These are phyloP conservation scores for Dicorynia guianensis DNA, from an alignment of 306 rosid genomes.

Conservation along the genomic window DNA sequence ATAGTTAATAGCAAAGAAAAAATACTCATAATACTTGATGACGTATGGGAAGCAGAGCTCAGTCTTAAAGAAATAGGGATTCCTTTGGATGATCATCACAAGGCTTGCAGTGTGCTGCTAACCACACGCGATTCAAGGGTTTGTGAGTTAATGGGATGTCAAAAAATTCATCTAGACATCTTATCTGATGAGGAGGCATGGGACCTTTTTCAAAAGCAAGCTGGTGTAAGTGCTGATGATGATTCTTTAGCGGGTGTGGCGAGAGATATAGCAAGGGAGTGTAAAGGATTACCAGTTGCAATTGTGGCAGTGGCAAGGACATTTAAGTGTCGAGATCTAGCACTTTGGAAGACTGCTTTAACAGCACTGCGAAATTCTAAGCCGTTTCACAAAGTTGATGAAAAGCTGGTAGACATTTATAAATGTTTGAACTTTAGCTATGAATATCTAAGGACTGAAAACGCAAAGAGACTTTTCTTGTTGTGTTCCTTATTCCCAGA, in stretches of 20 bases:
- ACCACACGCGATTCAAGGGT: background rate
- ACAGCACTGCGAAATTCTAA: background rate
- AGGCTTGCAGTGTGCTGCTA: slow-evolving; percentile 21
- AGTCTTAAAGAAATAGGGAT: slow-evolving; percentile 30
- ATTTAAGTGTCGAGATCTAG: no score
- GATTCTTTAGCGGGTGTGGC: background rate
- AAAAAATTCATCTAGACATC: background rate
- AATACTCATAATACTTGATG: slow-evolving; percentile 40
- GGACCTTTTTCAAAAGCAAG: slow-evolving; percentile 17
- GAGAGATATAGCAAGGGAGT: background rate
- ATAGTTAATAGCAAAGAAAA: background rate
- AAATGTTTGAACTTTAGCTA: slow-evolving; percentile 33
- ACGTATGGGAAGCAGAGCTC: slow-evolving; percentile 30
- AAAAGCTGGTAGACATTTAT: background rate
- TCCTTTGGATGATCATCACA: background rate
- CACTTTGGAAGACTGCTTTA: slow-evolving; percentile 26
- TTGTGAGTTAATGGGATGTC: slow-evolving; percentile 22
- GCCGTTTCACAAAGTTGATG: background rate
- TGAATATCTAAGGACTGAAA: background rate
- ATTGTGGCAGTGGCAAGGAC: slow-evolving; percentile 23
- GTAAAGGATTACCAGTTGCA: slow-evolving; percentile 41
- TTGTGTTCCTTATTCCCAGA: slow-evolving; percentile 41
- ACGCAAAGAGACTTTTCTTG: slow-evolving; percentile 19
- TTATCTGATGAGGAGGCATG: slow-evolving; percentile 22
- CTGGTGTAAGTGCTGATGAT: background rate